Evolutionary conservation across 805 yeast genomes (phyloP).

Genomic region (Barnettozyma sucrosica): DNA sequence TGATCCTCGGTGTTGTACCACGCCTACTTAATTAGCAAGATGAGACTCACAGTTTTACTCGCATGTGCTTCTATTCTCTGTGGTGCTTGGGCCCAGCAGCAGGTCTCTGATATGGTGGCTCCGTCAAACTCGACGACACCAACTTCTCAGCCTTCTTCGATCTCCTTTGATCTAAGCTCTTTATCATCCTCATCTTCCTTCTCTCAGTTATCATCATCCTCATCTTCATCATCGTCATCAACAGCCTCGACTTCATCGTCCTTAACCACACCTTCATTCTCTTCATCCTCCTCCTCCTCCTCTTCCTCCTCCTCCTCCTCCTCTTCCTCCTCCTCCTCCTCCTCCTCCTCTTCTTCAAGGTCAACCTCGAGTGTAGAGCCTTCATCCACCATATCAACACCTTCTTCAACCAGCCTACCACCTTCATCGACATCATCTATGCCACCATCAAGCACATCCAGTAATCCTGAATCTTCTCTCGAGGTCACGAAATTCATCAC

Average conservation of each 20-base stretch:
- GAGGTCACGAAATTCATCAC: slow-evolving; percentile 19
- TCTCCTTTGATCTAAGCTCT: slow-evolving; percentile 8
- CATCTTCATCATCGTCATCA: slow-evolving; percentile 10
- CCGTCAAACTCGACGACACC: background rate
- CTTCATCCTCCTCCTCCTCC: slow-evolving; percentile 7
- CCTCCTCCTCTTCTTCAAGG: slow-evolving; percentile 10
- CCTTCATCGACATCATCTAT: slow-evolving; percentile 12
- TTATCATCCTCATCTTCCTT: slow-evolving; percentile 8
- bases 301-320: slow-evolving; percentile 10
- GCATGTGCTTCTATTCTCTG: background rate
- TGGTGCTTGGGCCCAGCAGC: slow-evolving; percentile 1
- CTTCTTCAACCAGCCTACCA: slow-evolving; percentile 1
- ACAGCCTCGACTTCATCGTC: slow-evolving; percentile 3
- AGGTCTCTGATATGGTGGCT: background rate
- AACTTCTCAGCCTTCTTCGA: background rate
- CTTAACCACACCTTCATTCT: slow-evolving; percentile 8
- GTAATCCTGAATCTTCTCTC: slow-evolving; percentile 8
- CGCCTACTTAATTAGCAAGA: background rate
- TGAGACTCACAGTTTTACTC: background rate
- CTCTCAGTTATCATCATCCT: slow-evolving; percentile 6
- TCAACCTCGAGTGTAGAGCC: slow-evolving; percentile 1
- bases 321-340: slow-evolving; percentile 5
- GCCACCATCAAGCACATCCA: slow-evolving; percentile 6
- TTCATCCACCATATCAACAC: slow-evolving; percentile 5
- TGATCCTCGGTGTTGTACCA: background rate